A percentile compares a stretch with the other conserved stretches of the same genome.
phyloP scores from a whole-genome alignment of 2,329 filamentous ascomycete species.

The Cercospora janseana region DNA sequence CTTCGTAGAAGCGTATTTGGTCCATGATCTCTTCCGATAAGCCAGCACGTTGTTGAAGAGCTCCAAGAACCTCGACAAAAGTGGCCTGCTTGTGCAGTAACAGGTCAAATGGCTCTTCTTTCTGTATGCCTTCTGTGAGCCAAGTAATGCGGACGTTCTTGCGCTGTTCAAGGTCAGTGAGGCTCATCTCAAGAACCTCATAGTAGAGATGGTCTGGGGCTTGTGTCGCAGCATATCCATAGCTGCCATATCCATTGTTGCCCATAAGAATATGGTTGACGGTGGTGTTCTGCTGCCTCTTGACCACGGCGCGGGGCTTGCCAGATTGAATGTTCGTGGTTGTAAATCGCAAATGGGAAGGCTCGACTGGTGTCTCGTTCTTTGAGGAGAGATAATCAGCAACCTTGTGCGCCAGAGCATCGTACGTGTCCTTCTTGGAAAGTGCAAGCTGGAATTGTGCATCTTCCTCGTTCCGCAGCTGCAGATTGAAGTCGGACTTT shows the following conservation, averaged over 20 bases:
- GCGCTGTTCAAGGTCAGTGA: slow-evolving; percentile 90
- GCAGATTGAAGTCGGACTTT: slow-evolving; percentile 44
- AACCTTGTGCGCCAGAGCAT: slow-evolving; percentile 79
- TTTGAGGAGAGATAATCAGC: slow-evolving; percentile 63
- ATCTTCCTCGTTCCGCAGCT: slow-evolving; percentile 48
- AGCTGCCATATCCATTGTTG: slow-evolving; percentile 65
- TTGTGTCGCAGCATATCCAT: slow-evolving; percentile 62
- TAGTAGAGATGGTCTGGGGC: slow-evolving; percentile 74
- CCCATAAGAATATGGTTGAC: slow-evolving; percentile 71
- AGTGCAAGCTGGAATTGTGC: slow-evolving; percentile 72
- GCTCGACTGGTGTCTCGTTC: slow-evolving; percentile 56
- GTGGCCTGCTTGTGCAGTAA: slow-evolving; percentile 84
- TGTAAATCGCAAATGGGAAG: slow-evolving; percentile 87
- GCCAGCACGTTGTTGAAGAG: slow-evolving; percentile 75
- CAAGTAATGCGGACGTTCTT: slow-evolving; percentile 80
- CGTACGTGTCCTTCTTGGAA: slow-evolving; percentile 86
- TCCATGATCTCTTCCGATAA: slow-evolving; percentile 72
- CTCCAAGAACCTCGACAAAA: slow-evolving; percentile 73
- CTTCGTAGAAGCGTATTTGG: slow-evolving; percentile 77
- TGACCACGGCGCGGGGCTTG: slow-evolving; percentile 74
- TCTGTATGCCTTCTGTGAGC: slow-evolving; percentile 85
- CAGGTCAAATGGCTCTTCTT: slow-evolving; percentile 82
- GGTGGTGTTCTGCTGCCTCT: slow-evolving; percentile 68
- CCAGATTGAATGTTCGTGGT: slow-evolving; percentile 75
- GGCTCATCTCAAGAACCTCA: slow-evolving; percentile 89